Evolutionary conservation across 1,284 basidiomycete species (phyloP).

Genomic region (Ceratobasidium theobromae): DNA sequence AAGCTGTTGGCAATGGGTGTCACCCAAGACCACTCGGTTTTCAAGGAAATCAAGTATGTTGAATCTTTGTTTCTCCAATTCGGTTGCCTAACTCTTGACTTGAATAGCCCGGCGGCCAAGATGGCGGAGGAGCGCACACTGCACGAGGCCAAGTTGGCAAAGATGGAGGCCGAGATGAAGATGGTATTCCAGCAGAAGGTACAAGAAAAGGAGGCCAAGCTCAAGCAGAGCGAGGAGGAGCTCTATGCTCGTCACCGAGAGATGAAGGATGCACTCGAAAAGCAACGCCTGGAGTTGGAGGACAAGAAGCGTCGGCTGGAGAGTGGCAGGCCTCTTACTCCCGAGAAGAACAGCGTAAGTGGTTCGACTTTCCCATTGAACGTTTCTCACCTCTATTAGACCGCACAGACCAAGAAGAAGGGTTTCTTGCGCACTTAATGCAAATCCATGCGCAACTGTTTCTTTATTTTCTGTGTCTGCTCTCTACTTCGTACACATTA

Average conservation of each 20-base stretch:
- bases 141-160: conserved; percentile 93
- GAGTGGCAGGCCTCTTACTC: conserved; percentile 89
- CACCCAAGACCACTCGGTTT: conserved; percentile 91
- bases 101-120: conserved; percentile 85
- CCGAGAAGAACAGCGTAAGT: conserved; percentile 69
- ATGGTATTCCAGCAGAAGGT: conserved; percentile 99
- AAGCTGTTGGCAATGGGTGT: conserved; percentile 95
- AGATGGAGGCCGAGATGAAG: conserved; percentile 99
- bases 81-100: not conserved
- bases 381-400: conserved; percentile 4
- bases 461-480: conserved; percentile 5
- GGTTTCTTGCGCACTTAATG: conserved; percentile 71
- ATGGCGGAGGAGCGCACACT: conserved; percentile 92
- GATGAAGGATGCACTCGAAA: conserved; percentile 98
- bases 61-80: not conserved
- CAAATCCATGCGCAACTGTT: not conserved
- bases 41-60: conserved; percentile 96
- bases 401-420: conserved; percentile 67
- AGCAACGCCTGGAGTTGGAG: conserved; percentile 92
- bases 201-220: conserved; percentile 95
- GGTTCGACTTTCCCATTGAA: not conserved
- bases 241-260: conserved; percentile 96
- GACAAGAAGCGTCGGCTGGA: conserved; percentile 98
- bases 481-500: conserved; percentile 21
- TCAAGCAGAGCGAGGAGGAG: conserved; percentile 98